phyloP scores from a whole-genome alignment of 2,329 filamentous ascomycete genomes.

The Alternaria atra region DNA sequence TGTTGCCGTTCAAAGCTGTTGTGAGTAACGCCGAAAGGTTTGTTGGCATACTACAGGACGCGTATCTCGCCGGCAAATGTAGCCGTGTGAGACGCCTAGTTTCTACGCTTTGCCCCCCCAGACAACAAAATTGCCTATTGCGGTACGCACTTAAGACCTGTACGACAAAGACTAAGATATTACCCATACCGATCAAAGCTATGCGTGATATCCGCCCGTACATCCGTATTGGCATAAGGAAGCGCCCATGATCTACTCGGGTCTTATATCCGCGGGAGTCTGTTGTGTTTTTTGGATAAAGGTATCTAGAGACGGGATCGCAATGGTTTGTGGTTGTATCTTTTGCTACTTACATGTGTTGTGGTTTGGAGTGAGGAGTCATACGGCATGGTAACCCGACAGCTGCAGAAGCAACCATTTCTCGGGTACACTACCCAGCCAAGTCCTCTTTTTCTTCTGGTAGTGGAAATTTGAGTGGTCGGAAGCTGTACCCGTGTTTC shows the following conservation, averaged over 20 bases:
- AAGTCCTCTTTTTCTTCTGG: background rate
- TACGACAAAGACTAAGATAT: background rate
- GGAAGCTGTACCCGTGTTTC: constrained; percentile 20
- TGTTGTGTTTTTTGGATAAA: background rate
- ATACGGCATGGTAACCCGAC: background rate
- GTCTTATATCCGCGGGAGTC: background rate
- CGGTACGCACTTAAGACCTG: constrained; percentile 1
- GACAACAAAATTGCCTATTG: constrained; percentile 3
- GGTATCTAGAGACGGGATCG: background rate
- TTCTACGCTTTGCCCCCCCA: background rate
- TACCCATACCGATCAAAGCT: background rate
- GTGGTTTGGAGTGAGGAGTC: background rate
- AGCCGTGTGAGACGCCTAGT: constrained; percentile 14
- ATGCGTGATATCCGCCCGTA: background rate
- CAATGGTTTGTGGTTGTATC: background rate
- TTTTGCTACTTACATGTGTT: background rate
- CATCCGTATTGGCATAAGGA: background rate
- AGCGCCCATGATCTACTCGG: background rate
- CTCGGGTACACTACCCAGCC: background rate
- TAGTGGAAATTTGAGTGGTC: constrained; percentile 1
- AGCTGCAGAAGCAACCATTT: background rate
- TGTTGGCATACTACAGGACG: background rate
- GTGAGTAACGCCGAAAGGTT: background rate
- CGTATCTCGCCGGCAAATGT: constrained; percentile 2
- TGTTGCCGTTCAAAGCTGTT: background rate